Base-by-base conservation (phyloP, 1,139 yeast genomes). In the Geotrichum australiense region DNA sequence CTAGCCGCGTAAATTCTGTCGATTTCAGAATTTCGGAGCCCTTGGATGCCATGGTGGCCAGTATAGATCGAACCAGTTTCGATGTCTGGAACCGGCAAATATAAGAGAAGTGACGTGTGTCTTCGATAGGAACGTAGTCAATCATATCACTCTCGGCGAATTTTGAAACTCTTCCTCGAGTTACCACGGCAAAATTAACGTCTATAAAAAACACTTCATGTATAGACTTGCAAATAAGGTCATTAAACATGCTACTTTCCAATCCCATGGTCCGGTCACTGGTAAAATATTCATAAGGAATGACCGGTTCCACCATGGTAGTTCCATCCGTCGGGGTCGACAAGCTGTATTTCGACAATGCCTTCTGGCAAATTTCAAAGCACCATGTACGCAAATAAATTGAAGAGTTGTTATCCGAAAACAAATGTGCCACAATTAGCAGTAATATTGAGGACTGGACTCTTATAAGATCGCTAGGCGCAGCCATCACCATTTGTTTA, bases 121-220 rank as follows among this genome's bases (percentile, higher is more conserved):
- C 34, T 2, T 38, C 29, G 6, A 42, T 32, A 2, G 45, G 48
- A 2, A 45, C 23, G 15, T 19, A 30, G 15, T 39, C 43, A 18
- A 42, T 35, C 5, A 45, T 26, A 16, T 41, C 39, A 4, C 43
- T 31, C 8, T 24, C 31, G 2, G 42, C 32, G 33, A 45, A 42
- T 2, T 39, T 21, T 4, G 45, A 26, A n/a, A 42, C 22, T 16
- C 37, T 41, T 8, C 46, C 45, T 10, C 42, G 31, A n/a, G 40
- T 38, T 22, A 45, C 42, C 11, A 45, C 26, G 16, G 48, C 25
- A 39, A 45, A 42, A 39, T 42, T 35, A 7, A 45, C 37, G 23
- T 45, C 48, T 10, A 45, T 19, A 19, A 45, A 41, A 27, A 41
- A 45, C 14, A 38, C 34, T 25, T 45, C 48, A 21, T 45, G 48